These are phyloP conservation scores for Fusarium oxysporum DNA, from an alignment of 2,329 filamentous ascomycete species.

Conservation along the genomic window DNA sequence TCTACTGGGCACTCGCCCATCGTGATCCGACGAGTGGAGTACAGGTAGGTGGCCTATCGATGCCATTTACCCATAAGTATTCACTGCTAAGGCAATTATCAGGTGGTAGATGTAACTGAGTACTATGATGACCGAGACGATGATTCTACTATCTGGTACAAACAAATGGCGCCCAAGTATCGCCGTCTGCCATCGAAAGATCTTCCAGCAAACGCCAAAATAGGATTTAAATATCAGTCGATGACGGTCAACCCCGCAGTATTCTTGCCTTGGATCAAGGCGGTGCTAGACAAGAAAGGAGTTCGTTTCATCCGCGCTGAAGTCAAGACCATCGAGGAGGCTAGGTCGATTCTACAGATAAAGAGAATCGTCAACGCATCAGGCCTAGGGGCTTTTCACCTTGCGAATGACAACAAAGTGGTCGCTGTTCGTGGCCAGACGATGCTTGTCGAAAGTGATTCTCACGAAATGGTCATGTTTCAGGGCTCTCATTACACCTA, in stretches of 20 bases:
- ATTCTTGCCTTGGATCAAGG: not conserved
- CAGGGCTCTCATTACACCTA: not conserved
- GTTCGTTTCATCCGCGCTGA: not conserved
- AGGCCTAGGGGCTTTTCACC: not conserved
- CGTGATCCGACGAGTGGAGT: not conserved
- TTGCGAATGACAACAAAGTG: not conserved
- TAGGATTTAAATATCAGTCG: not conserved
- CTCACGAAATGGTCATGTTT: not conserved
- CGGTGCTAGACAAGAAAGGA: not conserved
- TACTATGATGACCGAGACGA: not conserved
- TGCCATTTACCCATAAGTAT: accelerated
- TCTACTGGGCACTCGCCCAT: not conserved
- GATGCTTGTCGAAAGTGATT: not conserved
- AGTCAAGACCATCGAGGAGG: not conserved
- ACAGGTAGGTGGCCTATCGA: not conserved
- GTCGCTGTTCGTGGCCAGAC: not conserved
- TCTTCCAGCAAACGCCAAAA: not conserved
- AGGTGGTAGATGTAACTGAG: not conserved
- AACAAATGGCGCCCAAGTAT: not conserved
- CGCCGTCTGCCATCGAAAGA: not conserved
- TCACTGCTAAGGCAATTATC: not conserved
- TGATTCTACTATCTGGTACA: not conserved
- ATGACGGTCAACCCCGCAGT: not conserved
- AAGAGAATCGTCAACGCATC: not conserved
- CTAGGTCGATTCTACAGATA: not conserved